A percentile compares a stretch with the other conserved stretches of the same genome.
Evolutionary conservation across 2,329 filamentous ascomycete species (phyloP).

Genomic region (Sporothrix globosa): DNA sequence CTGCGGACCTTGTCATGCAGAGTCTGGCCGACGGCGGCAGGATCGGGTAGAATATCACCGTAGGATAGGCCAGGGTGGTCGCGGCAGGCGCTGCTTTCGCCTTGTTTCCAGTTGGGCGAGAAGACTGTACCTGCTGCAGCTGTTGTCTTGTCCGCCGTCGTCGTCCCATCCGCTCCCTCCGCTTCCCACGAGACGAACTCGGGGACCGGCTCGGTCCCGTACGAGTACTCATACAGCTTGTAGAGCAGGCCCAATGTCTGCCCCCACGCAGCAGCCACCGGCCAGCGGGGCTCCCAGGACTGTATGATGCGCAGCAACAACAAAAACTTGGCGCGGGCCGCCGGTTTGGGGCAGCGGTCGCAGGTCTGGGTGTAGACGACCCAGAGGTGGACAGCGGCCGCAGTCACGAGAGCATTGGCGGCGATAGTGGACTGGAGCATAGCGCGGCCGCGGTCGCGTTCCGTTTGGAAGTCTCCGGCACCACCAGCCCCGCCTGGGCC

Average conservation of each 20-base stretch:
- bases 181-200: constrained; percentile 11
- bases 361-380: constrained; percentile 30
- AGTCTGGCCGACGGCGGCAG: constrained; percentile 19
- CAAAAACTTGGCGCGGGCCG: constrained; percentile 24
- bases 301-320: constrained; percentile 5
- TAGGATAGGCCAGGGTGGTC: constrained; percentile 17
- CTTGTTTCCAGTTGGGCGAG: neutral
- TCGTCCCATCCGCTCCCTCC: neutral
- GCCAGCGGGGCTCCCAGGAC: constrained; percentile 29
- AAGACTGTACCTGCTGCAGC: too few species aligned
- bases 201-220: constrained; percentile 24
- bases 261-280: constrained; percentile 24
- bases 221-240: constrained; percentile 30
- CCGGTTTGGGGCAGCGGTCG: constrained; percentile 27
- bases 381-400: constrained; percentile 25
- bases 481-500: neutral
- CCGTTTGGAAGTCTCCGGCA: neutral
- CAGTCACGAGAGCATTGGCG: constrained; percentile 8
- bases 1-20: constrained; percentile 31
- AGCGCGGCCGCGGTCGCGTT: neutral
- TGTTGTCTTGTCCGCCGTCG: neutral
- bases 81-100: constrained; percentile 21
- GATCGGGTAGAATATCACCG: constrained; percentile 2
- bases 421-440: constrained; percentile 3
- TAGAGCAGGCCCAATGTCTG: constrained; percentile 28